Evolutionary conservation across 805 yeast species (phyloP), one percentile per base, ranked within the genome.

Genomic region (Kregervanrija pseudodelftensis): DNA sequence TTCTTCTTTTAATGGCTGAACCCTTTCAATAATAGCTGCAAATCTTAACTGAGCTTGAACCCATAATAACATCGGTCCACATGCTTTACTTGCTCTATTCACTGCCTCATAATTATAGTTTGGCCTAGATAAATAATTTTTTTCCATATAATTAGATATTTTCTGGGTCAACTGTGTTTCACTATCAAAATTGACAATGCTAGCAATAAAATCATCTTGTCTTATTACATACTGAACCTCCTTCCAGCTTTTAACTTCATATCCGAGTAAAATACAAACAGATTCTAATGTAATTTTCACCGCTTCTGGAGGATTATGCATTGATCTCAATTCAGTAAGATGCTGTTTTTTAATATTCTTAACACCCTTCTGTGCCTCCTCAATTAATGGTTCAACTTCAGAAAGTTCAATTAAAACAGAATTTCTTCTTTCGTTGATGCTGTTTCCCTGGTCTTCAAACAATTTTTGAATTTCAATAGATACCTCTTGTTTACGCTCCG

Each of bases 1-100:
- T 52, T 89, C 95, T 5, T 68, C 68, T 45, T 80, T 67, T 53
- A 91, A 62, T 0, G 98, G 98, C 1, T 78, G 84, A 22, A 91
- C 75, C 41, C 72, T 74, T 33, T 84, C 83, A 37, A 87, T 65
- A 16, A 89, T 83, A 1, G 76, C 57, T 0, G 91, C 76, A 57
- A 83, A 91, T n/a, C 72, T 67, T n/a, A 89, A 69, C 51, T 91
- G 97, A 0, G 98, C 97, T 43, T 73, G 72, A 0, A 89, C 90
- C 98, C 98, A 91, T 49, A 80, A 81, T 14, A 85, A 57, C 33
- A 91, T 66, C 0, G 98, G 98, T 0, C 96, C 98, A 66, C 97
- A 88, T 0, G 97, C 97, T 57, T 85, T 88, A 61, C 95, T 84
- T 4, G 98, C 98, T 35, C 97, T 69, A 54, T 85, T 77, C 0